Evolutionary conservation across 768 basidiomycete genomes (phyloP).

Genomic region (Pleurotus cornucopiae): DNA sequence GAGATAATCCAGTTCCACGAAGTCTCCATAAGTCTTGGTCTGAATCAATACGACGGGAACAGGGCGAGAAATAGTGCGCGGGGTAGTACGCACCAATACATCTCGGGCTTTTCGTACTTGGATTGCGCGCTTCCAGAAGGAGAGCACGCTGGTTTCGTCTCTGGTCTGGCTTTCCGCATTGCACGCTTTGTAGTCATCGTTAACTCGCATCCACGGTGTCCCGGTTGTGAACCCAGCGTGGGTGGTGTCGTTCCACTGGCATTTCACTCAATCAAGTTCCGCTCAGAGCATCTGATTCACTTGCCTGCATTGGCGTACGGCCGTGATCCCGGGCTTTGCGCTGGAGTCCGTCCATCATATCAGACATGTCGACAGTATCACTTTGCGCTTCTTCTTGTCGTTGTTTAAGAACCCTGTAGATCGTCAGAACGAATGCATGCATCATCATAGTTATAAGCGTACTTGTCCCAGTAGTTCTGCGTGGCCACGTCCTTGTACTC

Average conservation of each 20-base stretch:
- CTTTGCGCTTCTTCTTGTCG: slow-evolving; percentile 5
- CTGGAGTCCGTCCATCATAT: slow-evolving; percentile 52
- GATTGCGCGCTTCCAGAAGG: slow-evolving; percentile 61
- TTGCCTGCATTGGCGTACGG: slow-evolving; percentile 64
- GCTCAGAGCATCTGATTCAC: background rate
- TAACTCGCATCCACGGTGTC: slow-evolving; percentile 71
- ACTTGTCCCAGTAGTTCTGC: slow-evolving; percentile 57
- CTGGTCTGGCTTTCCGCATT: slow-evolving; percentile 47
- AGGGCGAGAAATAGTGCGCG: background rate
- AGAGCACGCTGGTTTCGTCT: slow-evolving; percentile 48
- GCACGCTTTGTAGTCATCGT: slow-evolving; percentile 60
- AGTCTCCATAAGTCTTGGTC: slow-evolving; percentile 57
- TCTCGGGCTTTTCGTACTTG: slow-evolving; percentile 47
- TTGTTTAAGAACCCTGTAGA: background rate
- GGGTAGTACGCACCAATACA: slow-evolving; percentile 40
- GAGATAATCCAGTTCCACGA: slow-evolving; percentile 38
- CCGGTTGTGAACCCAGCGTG: slow-evolving; percentile 66
- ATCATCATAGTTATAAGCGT: slow-evolving; percentile 10
- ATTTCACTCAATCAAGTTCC: no score
- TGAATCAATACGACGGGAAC: background rate
- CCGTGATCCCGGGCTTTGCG: slow-evolving; percentile 70
- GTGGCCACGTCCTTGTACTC: slow-evolving; percentile 71
- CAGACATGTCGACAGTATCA: slow-evolving; percentile 54
- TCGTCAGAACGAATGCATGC: background rate
- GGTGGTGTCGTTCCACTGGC: slow-evolving; percentile 49